phyloP scores from a whole-genome alignment of 768 basidiomycete genomes.

The Leucosporidium yakuticum region DNA sequence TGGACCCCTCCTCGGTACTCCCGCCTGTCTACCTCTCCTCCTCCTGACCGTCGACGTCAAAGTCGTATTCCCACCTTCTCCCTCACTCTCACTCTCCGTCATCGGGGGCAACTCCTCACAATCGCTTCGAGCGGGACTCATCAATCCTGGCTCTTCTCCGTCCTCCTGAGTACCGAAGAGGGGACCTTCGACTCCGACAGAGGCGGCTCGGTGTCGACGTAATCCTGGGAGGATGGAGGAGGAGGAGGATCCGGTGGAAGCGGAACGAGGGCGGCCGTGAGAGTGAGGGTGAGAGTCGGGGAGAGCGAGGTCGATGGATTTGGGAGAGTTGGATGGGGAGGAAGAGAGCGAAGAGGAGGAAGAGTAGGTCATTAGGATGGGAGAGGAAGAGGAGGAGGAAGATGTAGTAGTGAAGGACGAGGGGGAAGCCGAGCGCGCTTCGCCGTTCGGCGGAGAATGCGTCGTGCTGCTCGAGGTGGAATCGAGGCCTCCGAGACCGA shows the following conservation, averaged over 20 bases:
- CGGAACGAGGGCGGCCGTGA: not conserved
- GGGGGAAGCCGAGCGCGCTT: not conserved
- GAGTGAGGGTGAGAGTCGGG: not conserved
- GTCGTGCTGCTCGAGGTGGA: no score
- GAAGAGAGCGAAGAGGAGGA: not conserved
- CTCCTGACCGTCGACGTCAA: not conserved
- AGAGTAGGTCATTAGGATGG: not conserved
- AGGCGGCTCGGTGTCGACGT: slow-evolving; percentile 17
- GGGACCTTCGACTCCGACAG: slow-evolving; percentile 28
- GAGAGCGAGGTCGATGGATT: not conserved
- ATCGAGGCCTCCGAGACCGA: not conserved
- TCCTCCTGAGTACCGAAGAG: slow-evolving; percentile 12
- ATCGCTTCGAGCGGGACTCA: not conserved
- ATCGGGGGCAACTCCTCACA: not conserved
- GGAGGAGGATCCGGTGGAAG: not conserved
- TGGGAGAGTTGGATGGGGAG: slow-evolving; percentile 1
- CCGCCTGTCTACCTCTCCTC: not conserved
- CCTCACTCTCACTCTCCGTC: not conserved
- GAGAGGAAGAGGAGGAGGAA: not conserved
- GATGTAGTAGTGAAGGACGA: not conserved
- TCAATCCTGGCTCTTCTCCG: no score
- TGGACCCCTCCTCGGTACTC: not conserved
- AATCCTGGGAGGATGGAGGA: slow-evolving; percentile 3
- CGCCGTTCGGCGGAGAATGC: no score
- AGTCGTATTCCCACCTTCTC: not conserved